Base-by-base conservation (phyloP, 2,329 filamentous ascomycete genomes). In the Pseudogymnoascus sp. region DNA sequence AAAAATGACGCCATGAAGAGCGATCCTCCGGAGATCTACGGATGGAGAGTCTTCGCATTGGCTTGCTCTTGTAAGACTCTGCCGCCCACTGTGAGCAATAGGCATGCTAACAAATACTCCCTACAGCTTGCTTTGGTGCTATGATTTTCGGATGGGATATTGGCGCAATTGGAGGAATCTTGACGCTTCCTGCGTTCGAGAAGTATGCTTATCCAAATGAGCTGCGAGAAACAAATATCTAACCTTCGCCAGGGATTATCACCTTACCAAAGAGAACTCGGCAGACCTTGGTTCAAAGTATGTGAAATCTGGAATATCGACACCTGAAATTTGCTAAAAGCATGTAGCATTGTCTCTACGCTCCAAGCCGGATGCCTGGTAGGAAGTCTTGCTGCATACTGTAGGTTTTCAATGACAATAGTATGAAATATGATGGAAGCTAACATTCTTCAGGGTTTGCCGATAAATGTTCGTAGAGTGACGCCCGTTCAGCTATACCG, bases 111-210 rank as follows among this genome's bases (percentile, higher is more conserved):
- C 39, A 43, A 25, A 12, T 30, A 32, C 20, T 28, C 28, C 4
- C n/a, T 54, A 28, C 60, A 43, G 77, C 84, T 39, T 89, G 86
- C 72, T 89, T 88, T 63, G 87, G 87, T 63, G 87, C 86, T 57
- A 83, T 83, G 77, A 73, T 79, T 9, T 80, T 84, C 64, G 81
- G 81, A 47, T 83, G 82, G 86, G 88, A 90, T 71, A 86, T 89
- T 73, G 85, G 88, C 69, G 86, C 90, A 8, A 91, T 89, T 79
- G 88, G 86, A 50, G 86, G 86, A 61, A 84, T 93, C 65, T 76
- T 93, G 61, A 90, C 87, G 2, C 80, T 92, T 68, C 74, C 79
- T 18, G 78, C 79, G 8, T 90, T 89, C 67, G 78, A 82, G 69
- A 70, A 73, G 76, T 83, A 73, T 54, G 75, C 65, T 22, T 50